phyloP scores from a whole-genome alignment of 1,139 yeast species.

The Trichomonascaceae sp. region DNA sequence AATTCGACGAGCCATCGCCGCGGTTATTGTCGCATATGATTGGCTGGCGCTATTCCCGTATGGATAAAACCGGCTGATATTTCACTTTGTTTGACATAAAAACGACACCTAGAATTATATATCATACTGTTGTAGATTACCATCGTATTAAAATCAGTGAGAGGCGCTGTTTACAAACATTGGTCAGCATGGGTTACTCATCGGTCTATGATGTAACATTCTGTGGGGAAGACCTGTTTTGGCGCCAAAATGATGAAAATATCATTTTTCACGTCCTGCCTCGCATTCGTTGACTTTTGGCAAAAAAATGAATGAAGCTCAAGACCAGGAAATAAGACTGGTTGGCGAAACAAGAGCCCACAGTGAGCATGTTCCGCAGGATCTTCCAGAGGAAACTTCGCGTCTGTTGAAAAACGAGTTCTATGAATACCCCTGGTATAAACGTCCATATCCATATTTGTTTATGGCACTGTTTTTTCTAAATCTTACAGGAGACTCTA shows the following conservation, averaged over 20 bases:
- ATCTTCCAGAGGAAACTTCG: background rate
- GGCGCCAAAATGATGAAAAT: background rate
- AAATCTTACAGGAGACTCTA: background rate
- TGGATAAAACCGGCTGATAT: no score
- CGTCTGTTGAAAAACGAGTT: background rate
- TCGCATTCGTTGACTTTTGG: no score
- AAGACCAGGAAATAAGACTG: background rate
- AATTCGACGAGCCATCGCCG: no score
- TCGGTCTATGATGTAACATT: background rate
- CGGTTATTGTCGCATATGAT: no score
- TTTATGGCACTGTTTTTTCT: background rate
- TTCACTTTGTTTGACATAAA: no score
- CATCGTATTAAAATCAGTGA: background rate
- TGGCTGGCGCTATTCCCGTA: no score
- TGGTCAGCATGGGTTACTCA: background rate
- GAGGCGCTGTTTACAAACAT: background rate
- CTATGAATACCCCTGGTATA: background rate
- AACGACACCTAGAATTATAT: background rate
- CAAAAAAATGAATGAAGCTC: background rate
- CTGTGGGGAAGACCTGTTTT: background rate
- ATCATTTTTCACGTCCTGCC: no score
- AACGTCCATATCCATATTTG: background rate
- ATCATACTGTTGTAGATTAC: background rate
- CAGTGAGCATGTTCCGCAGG: background rate
- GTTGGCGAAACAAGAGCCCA: background rate